Base-by-base conservation (phyloP, 179 eudicot species). In the Silene coronaria region DNA sequence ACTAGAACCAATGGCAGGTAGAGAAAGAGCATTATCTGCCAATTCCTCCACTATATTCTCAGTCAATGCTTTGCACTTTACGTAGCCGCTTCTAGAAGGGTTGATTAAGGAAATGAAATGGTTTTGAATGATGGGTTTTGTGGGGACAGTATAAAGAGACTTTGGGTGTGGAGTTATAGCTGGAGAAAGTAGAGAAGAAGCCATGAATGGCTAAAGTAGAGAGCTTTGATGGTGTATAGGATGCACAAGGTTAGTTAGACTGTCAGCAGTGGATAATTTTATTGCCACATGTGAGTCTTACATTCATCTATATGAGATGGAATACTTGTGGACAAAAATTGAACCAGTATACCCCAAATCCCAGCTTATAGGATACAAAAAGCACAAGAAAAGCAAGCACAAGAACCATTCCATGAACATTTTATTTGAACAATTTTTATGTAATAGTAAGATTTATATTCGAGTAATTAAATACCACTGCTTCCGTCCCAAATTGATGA, bases 131-230 rank as follows among this genome's bases (percentile, higher is more conserved):
- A 75, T 75, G 80, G 86, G 80, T 83, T 80, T 86, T 57, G 88
- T 22, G 38, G 67, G 72, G 32, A 80, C 75, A 73, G 80, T 68
- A 38, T 70, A 82, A 68, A 79, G 72, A 28, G 75, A 66, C 4
- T 61, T 82, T 48, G 82, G 80, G 60, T 83, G 81, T 62, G 87
- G 72, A 60, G 88, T 75, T 76, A 92, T 69, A 34, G 90, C 42
- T 34, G 94, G 90, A 74, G 89, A 84, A 9, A 91, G 82, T 71
- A 85, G 73, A 69, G 84, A 46, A 81, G 91, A 89, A 76, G 92
- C 93, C 97, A 94, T 90, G 74, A 82, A 72, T 78, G 36, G 34
- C 36, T 42, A 38, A 32, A 45, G 51, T 23, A 4, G 51, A 58
- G 64, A 75, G 61, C 58, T 46, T 53, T 75, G 79, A 48, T 42